Percentiles rank a stretch among this genome's conserved stretches.
These are phyloP conservation scores for Agaricus sinodeliciosus DNA, from an alignment of 768 basidiomycete genomes.

Conservation along the genomic window DNA sequence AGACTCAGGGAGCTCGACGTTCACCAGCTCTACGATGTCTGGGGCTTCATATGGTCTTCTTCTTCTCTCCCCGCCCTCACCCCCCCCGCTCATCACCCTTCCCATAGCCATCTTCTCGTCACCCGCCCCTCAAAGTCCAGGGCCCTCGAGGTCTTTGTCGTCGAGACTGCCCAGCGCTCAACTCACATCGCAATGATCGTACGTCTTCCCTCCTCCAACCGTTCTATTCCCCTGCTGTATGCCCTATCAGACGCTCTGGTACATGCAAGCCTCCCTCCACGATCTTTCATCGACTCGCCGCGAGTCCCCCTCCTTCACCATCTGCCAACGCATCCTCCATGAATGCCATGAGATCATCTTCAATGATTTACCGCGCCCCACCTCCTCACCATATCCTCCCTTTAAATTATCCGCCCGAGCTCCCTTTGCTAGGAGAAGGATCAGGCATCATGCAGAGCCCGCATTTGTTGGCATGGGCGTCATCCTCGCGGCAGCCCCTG, in stretches of 20 bases:
- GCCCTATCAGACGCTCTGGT: constrained; percentile 73
- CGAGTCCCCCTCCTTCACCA: constrained; percentile 73
- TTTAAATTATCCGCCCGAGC: constrained; percentile 36
- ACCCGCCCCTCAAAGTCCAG: constrained; percentile 88
- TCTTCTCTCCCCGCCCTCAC: constrained; percentile 9
- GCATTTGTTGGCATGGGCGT: constrained; percentile 82
- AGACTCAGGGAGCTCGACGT: constrained; percentile 64
- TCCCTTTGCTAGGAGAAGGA: constrained; percentile 50
- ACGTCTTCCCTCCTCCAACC: constrained; percentile 29
- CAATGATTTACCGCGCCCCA: constrained; percentile 68
- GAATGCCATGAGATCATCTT: constrained; percentile 97
- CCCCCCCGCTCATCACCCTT: constrained; percentile 13
- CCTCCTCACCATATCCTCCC: constrained; percentile 60
- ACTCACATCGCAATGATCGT: constrained; percentile 96
- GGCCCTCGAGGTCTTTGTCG: constrained; percentile 91
- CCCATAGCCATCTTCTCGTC: constrained; percentile 80
- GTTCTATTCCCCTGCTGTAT: constrained; percentile 2
- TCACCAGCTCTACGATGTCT: constrained; percentile 73
- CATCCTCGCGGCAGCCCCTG: constrained; percentile 70
- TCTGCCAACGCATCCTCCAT: constrained; percentile 88
- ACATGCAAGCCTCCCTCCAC: constrained; percentile 91
- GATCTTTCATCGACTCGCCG: constrained; percentile 61
- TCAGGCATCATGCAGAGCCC: constrained; percentile 69
- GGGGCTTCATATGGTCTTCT: constrained; percentile 82
- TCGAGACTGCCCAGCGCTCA: constrained; percentile 82